Base-by-base conservation (phyloP, 1,284 basidiomycete species). In the Cutaneotrichosporon sp. region DNA sequence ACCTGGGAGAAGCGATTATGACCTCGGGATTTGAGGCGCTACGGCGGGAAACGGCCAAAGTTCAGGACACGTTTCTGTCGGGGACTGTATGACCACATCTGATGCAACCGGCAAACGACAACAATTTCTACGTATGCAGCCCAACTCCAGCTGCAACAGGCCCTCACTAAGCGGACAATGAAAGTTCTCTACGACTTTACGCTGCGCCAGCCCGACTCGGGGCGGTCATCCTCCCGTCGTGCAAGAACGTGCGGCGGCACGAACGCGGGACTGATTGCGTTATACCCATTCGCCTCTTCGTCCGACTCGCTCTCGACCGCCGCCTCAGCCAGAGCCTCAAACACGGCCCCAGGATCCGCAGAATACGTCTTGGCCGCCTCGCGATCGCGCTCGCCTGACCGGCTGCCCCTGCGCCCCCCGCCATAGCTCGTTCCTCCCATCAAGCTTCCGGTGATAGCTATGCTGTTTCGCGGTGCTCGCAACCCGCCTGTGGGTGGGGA, bases 161-260 rank as follows among this genome's bases (percentile, higher is more conserved):
- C n/a, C n/a, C n/a, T n/a, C n/a, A n/a, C n/a, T n/a, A n/a, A n/a
- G n/a, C n/a, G n/a, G n/a, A n/a, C n/a, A n/a, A n/a, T n/a, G n/a
- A n/a, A n/a, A n/a, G n/a, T n/a, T n/a, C n/a, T n/a, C 20, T 20
- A n/a, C 19, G 38, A 51, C 20, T 39, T 44, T 16, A 53, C 43
- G 49, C 63, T 67, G 45, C 67, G 57, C 70, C 70, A 72, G 12
- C 68, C 70, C 10, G 63, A 61, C 38, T 55, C 41, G 31, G 62
- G 46, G 27, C 52, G 61, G 17, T 38, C 46, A 17, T 60, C 61
- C 7, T 55, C 49, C 44, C 61, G 58, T 51, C 61, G 57, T 4
- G 65, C 65, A 22, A 69, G 46, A 1, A 70, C 63, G 55, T 72
- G 71, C 4, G 71, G 71, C 24, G 71, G 71, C 19, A 71, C 59